Base-by-base conservation (phyloP, 2,329 filamentous ascomycete species). In the Stemphylium vesicarium region DNA sequence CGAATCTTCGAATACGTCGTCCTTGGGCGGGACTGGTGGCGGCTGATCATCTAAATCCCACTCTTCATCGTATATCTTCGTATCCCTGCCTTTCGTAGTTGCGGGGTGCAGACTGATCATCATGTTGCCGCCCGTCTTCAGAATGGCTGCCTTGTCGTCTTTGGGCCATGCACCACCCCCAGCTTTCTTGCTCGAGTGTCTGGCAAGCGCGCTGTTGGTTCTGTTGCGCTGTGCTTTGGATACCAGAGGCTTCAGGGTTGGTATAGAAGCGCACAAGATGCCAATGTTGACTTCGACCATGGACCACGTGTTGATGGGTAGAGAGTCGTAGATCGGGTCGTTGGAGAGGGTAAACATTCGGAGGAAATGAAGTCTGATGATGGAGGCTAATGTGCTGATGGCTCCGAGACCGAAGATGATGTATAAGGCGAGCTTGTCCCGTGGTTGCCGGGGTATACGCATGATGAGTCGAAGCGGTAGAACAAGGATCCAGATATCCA, bases 241-340 rank as follows among this genome's bases (percentile, higher is more conserved):
- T 38, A 64, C 62, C 15, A 97, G 80, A 2, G 93, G 92, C 71
- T 96, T 97, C 50, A 96, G 79, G 0, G 89, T 92, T 5, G 93
- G 93, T 22, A 96, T 90, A 63, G 91, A 96, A 33, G 90, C 92
- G 70, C 91, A 96, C 50, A 91, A 87, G 63, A 96, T 92, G 18
- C 91, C 92, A 2, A 96, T 82, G 62, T 96, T 94, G 67, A 96
- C 91, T 75, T 97, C 93, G 55, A 97, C 85, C 31, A 89, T 90
- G 18, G 90, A 93, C 93, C 92, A 97, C 87, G 96, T 91, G 67
- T 96, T 88, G 0, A 91, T 90, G n/a, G 91, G 79, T 0, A 91
- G 90, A 1, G 89, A 88, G 70, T 94, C 92, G 86, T 81, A 85
- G 47, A 81, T 81, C 46, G 84, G 81, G 60, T 85, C 83, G 2